These are phyloP conservation scores for Yamadazyma phyllophila DNA, from an alignment of 805 yeast species.

Conservation along the genomic window DNA sequence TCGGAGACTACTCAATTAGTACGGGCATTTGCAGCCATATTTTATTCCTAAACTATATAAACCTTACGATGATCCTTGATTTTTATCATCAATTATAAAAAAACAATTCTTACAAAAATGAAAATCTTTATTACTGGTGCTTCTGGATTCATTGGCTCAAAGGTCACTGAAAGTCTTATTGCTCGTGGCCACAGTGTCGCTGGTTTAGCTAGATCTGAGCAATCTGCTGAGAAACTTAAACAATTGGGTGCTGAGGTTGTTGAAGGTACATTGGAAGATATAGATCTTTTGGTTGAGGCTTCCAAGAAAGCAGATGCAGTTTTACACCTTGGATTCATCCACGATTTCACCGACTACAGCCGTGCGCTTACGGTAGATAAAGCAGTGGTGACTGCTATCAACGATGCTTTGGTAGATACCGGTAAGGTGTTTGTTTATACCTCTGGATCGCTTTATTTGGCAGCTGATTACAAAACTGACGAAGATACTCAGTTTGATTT, in stretches of 20 bases:
- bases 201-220: slow-evolving; percentile 31
- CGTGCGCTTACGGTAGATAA: slow-evolving; percentile 20
- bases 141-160: slow-evolving; percentile 31
- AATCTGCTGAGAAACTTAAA: slow-evolving; percentile 19
- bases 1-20: too few relatives aligned
- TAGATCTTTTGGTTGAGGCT: slow-evolving; percentile 24
- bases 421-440: slow-evolving; percentile 22
- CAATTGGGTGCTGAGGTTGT: slow-evolving; percentile 19
- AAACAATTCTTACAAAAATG: too few relatives aligned
- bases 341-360: slow-evolving; percentile 23
- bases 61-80: too few relatives aligned
- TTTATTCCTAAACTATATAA: too few relatives aligned
- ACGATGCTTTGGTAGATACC: slow-evolving; percentile 26
- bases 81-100: too few relatives aligned
- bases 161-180: slow-evolving; percentile 19
- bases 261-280: slow-evolving; percentile 26
- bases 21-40: too few relatives aligned
- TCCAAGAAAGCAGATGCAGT: slow-evolving; percentile 33
- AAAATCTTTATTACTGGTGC: slow-evolving; percentile 36
- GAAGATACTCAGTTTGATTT: slow-evolving; percentile 1
- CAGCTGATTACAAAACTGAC: background rate
- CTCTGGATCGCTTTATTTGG: background rate
- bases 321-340: slow-evolving; percentile 35
- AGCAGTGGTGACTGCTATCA: slow-evolving; percentile 25
- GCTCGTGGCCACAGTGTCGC: slow-evolving; percentile 23